Evolutionary conservation across 257 asterid species (phyloP), one percentile per base, ranked within the genome.

Genomic region (Salvia rosmarinus): DNA sequence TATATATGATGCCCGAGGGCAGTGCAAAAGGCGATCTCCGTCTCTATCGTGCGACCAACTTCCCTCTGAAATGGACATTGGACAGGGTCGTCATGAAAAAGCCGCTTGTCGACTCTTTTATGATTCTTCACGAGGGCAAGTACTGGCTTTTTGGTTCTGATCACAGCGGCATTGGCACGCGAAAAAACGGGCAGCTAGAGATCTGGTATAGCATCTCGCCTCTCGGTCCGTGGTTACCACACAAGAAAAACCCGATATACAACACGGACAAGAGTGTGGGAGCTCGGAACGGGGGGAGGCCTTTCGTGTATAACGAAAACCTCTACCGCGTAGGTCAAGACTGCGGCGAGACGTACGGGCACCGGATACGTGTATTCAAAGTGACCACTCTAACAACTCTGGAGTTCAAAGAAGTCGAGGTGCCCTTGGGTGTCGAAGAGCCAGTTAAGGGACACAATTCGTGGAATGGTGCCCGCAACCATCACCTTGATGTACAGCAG

Each of bases 1-100:
- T 85, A 79, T 95, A 95, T 68, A 91, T 95, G 98, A 84, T 91
- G 92, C 99, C 99, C 0, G 99, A 95, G 79, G 86, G 98, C 66
- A 89, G 91, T 69, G 85, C 62, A n/a, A n/a, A 90, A 58, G 99
- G 99, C 70, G 97, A 95, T 54, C 92, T 95, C 57, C 97, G 98
- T 74, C 98, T 95, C 30, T 95, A 89, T 77, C 93, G 90, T 34
- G 95, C 98, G 43, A 79, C 75, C 43, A 79, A 82, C 77, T 95
- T 95, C 81, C n/a, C 99, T 25, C 80, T 84, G 6, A 85, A 86
- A 75, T 95, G 99, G 99, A 79, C 80, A 20, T 58, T 89, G 75
- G 90, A 91, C 19, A 83, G 73, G 74, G 54, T 91, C 42, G 44
- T 95, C 43, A 62, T 95, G 83, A 88, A 83, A 71, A 89, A 68